Base-by-base conservation (phyloP, 768 basidiomycete genomes). In the Leccinum uliginosum region DNA sequence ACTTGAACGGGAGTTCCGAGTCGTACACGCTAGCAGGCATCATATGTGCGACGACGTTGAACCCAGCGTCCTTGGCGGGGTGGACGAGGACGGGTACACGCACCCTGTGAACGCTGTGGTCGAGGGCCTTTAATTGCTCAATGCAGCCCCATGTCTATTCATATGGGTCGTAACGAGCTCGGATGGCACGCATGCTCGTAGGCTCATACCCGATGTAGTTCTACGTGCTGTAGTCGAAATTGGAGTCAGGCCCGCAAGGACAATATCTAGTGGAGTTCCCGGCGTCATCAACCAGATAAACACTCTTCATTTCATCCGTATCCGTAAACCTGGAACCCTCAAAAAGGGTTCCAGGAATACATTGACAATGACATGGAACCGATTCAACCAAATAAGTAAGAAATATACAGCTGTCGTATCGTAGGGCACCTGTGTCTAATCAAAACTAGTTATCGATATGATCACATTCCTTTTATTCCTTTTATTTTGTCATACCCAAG, bases 31-130 rank as follows among this genome's bases (percentile, higher is more conserved):
- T 38, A 29, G 30, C 27, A 14, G 95, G 94, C 95, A 99, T 99
- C 96, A 98, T 98, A 70, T 99, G 97, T 19, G 95, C 95, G 27
- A 99, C 97, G 53, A 99, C 95, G 74, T 99, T 99, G 86, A 97
- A 99, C 6, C 97, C 97, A 2, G 96, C 96, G 66, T 98, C 96
- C 71, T 99, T 99, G 19, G 94, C 87, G 65, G 98, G 85, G 67
- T 98, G 96, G 74, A 99, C n/a, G 19, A 43, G 12, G 17, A 19
- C 10, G 19, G 57, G 26, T 19, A 17, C 8, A 53, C 64, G 48
- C 53, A 93, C 94, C 82, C 98, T 99, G 74, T 98, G 97, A 3
- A 98, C 96, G 64, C 81, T 94, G 71, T 98, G 97, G 3, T 97
- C 97, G 15, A 99, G 74, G 66, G 85, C 87, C 71, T 94, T 93